A percentile compares a stretch with the other conserved stretches of the same genome.
These are phyloP conservation scores for Pholiota conissans DNA, from an alignment of 768 basidiomycete genomes.

Conservation along the genomic window DNA sequence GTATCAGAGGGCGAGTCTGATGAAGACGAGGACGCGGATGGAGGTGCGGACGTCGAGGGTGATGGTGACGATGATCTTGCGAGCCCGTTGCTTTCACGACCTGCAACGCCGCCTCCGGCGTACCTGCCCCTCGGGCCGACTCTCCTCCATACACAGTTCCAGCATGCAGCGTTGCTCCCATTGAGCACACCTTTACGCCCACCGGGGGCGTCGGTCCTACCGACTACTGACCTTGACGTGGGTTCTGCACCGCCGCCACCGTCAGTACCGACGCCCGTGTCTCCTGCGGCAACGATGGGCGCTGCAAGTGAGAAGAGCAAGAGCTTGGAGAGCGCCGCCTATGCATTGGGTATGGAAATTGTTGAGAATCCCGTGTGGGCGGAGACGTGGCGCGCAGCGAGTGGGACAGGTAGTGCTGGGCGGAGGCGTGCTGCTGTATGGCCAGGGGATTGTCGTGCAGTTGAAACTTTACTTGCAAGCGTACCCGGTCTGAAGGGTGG, in stretches of 20 bases:
- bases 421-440: constrained; percentile 40
- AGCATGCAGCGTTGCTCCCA: constrained; percentile 62
- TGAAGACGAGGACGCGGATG: constrained; percentile 8
- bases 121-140: constrained; percentile 73
- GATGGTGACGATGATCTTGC: constrained; percentile 37
- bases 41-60: constrained; percentile 26
- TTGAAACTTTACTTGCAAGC: constrained; percentile 41
- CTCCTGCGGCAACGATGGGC: constrained; percentile 71
- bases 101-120: constrained; percentile 68
- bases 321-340: constrained; percentile 66
- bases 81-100: constrained; percentile 43
- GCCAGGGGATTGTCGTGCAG: constrained; percentile 54
- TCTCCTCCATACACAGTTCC: constrained; percentile 67
- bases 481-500: constrained; percentile 40
- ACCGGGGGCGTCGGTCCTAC: constrained; percentile 48
- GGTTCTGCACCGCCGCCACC: constrained; percentile 22
- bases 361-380: constrained; percentile 76
- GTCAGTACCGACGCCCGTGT: constrained; percentile 80
- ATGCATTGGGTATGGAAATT: constrained; percentile 62
- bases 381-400: constrained; percentile 58
- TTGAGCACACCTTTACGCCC: constrained; percentile 60
- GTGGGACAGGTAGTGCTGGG: constrained; percentile 22
- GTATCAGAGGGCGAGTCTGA: constrained; percentile 32
- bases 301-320: constrained; percentile 64
- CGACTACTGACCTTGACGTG: constrained; percentile 33